These are phyloP conservation scores for Geranium brycei DNA, from an alignment of 345 rosid species.

Conservation along the genomic window DNA sequence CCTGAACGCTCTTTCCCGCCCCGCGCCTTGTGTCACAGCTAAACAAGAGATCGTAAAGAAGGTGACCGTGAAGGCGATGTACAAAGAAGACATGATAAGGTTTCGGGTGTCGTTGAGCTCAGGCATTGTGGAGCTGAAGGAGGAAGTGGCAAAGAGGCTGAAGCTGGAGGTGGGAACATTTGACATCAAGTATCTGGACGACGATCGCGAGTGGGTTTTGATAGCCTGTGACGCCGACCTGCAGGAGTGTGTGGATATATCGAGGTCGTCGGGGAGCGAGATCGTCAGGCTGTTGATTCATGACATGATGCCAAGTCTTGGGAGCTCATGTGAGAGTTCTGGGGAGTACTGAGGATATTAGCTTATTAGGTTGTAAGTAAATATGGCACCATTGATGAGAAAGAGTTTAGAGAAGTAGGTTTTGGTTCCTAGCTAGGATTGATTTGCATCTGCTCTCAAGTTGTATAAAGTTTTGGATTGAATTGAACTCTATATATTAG, in stretches of 20 bases:
- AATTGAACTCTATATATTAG: no score
- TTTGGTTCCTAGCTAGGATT: no score
- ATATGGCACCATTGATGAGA: no score
- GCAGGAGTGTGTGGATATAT: constrained; percentile 63
- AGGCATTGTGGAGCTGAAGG: constrained; percentile 53
- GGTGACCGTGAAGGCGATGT: constrained; percentile 62
- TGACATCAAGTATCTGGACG: constrained; percentile 72
- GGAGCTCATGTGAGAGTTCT: constrained; percentile 88
- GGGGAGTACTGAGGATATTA: constrained; percentile 21
- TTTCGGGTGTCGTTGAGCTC: constrained; percentile 46
- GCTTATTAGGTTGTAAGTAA: no score
- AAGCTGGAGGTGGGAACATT: constrained; percentile 62
- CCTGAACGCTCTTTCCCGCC: constrained; percentile 14
- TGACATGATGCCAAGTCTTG: constrained; percentile 45
- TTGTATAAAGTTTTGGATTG: no score
- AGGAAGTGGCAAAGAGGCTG: constrained; percentile 77
- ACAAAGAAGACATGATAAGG: constrained; percentile 68
- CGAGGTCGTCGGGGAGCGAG: constrained; percentile 47
- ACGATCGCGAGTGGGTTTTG: constrained; percentile 74
- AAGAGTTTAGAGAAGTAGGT: no score
- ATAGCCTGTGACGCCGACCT: constrained; percentile 74
- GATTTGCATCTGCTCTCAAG: no score
- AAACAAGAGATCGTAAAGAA: constrained; percentile 26
- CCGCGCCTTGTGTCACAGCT: constrained; percentile 15
- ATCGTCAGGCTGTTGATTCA: constrained; percentile 57